Base-by-base conservation (phyloP, 441 rosid species). In the Codiaeum variegatum region DNA sequence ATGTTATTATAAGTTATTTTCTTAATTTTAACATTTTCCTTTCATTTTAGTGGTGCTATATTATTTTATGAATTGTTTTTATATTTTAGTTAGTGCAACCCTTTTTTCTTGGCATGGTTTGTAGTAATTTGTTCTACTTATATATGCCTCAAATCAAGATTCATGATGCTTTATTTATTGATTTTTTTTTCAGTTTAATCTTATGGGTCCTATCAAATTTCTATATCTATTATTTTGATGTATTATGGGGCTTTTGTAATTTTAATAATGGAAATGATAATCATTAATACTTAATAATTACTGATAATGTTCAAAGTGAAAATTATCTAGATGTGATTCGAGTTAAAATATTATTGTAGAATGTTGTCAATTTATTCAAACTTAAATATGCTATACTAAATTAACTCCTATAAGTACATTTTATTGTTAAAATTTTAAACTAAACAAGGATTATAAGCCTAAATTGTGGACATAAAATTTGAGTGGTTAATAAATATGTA, bases 401-500 rank as follows among this genome's bases (percentile, higher is more conserved):
- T 95, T 68, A 83, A 95, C 58, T 78, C 93, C 75, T 95, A 98
- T 85, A 95, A 95, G n/a, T 81, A 98, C 94, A 62, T 95, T 87
- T 80, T 95, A 93, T 79, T 93, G 99, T 5, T 92, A 93, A 42
- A 86, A 90, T 78, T 95, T 93, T 83, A 89, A 88, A 55, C 97
- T 98, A 1, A 95, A 92, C 90, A 86, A 89, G 84, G 85, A 80
- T 42, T 87, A 90, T 73, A 95, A 92, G 79, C 99, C 99, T 24
- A 95, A 91, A 78, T 88, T 95, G 88, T 95, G 98, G 97, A 95
- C 99, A 0, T 97, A 95, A 79, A 93, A 90, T 63, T 95, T 98
- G 99, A 90, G 94, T 65, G 98, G 97, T n/a, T n/a, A n/a, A n/a
- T n/a, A n/a, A n/a, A n/a, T n/a, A n/a, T n/a, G n/a, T n/a, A n/a